Evolutionary conservation across 1,139 yeast genomes (phyloP).

Genomic region (Tardiomyces digboiensis): DNA sequence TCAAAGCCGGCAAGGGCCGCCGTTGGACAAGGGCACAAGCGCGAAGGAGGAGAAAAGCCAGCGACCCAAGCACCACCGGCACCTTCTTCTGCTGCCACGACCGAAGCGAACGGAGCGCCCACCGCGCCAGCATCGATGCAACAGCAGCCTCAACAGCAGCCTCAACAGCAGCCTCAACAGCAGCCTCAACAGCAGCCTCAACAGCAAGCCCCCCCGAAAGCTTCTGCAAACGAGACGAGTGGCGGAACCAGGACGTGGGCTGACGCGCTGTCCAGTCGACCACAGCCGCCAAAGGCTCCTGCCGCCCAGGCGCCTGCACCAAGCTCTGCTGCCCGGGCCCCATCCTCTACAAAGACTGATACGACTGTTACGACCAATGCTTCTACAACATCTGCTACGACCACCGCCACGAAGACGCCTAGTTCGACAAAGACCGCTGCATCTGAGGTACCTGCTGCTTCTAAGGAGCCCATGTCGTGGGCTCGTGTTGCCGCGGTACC

Average conservation of each 20-base stretch:
- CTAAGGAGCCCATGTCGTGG: slow-evolving; percentile 17
- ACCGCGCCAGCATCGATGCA: slow-evolving; percentile 1
- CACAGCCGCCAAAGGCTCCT: slow-evolving; percentile 2
- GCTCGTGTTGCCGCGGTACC: slow-evolving; percentile 7
- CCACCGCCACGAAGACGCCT: slow-evolving; percentile 1
- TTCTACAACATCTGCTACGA: slow-evolving; percentile 3
- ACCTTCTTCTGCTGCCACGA: slow-evolving; percentile 3
- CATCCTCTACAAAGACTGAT: slow-evolving; percentile 2
- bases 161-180: slow-evolving; percentile 1
- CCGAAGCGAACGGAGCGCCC: slow-evolving; percentile 3
- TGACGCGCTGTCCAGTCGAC: slow-evolving; percentile 4
- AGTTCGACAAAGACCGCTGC: slow-evolving; percentile 1
- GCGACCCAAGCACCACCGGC: slow-evolving; percentile 3
- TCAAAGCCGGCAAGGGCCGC: neutral
- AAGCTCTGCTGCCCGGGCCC: slow-evolving; percentile 1
- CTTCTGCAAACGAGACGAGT: neutral
- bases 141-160: slow-evolving; percentile 1
- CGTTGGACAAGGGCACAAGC: slow-evolving; percentile 2
- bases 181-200: slow-evolving; percentile 1
- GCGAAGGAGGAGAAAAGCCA: neutral
- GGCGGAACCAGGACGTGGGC: slow-evolving; percentile 7
- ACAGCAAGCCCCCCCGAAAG: neutral
- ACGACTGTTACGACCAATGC: slow-evolving; percentile 1
- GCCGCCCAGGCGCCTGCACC: slow-evolving; percentile 12
- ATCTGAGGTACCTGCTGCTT: slow-evolving; percentile 9